phyloP scores from a whole-genome alignment of 441 rosid genomes.

The Populus hybrid region DNA sequence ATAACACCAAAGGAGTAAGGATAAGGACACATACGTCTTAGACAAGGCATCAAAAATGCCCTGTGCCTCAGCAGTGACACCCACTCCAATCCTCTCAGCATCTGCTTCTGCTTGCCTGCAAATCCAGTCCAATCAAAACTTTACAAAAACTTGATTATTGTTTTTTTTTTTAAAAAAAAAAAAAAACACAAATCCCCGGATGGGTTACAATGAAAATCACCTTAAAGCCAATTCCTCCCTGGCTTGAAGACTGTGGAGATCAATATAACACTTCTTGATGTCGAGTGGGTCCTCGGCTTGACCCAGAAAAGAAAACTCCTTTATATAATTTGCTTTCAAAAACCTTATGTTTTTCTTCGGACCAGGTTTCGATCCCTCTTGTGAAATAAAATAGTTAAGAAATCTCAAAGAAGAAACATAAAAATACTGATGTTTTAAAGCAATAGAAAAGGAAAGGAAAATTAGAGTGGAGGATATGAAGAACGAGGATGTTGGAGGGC shows the following conservation, averaged over 20 bases:
- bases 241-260: conserved; percentile 57
- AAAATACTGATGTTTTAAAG: conserved; percentile 8
- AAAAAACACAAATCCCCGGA: not conserved
- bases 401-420: conserved; percentile 11
- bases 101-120: conserved; percentile 85
- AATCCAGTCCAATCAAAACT: conserved; percentile 8
- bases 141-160: not conserved
- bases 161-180: not conserved
- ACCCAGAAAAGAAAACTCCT: conserved; percentile 57
- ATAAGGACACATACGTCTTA: conserved; percentile 55
- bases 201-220: conserved; percentile 28
- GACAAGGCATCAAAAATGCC: conserved; percentile 79
- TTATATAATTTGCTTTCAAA: conserved; percentile 72
- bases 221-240: conserved; percentile 77
- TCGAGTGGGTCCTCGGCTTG: conserved; percentile 79
- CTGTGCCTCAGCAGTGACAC: conserved; percentile 87
- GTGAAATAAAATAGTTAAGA: conserved; percentile 48
- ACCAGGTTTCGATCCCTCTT: conserved; percentile 73
- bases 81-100: conserved; percentile 88
- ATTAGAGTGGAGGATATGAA: conserved; percentile 69
- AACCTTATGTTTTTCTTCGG: conserved; percentile 65
- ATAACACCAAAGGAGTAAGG: not conserved
- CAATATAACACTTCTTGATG: conserved; percentile 50
- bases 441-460: not conserved
- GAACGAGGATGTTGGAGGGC: conserved; percentile 79